These are phyloP conservation scores for Rachicladosporium sp. DNA, from an alignment of 2,329 filamentous ascomycete species.

Conservation along the genomic window DNA sequence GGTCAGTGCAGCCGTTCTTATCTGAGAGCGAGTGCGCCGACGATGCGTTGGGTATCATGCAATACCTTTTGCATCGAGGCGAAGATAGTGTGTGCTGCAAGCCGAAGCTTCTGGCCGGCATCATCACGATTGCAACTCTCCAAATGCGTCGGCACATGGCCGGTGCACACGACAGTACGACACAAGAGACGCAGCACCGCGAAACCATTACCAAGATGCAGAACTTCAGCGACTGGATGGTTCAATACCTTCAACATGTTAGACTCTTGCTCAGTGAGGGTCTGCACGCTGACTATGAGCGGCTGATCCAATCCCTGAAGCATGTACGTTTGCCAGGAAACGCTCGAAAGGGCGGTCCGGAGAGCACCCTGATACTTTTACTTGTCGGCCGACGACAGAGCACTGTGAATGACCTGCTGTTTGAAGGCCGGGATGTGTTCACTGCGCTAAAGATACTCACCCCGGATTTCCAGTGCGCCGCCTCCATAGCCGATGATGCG, in stretches of 20 bases:
- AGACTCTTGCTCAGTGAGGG: not conserved
- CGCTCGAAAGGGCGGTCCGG: slow-evolving; percentile 55
- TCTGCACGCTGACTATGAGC: slow-evolving; percentile 3
- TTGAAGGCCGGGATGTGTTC: slow-evolving; percentile 58
- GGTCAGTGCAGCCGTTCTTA: slow-evolving; percentile 65
- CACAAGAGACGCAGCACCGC: slow-evolving; percentile 71
- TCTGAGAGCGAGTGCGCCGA: slow-evolving; percentile 79
- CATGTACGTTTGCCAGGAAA: slow-evolving; percentile 57
- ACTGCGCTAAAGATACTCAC: slow-evolving; percentile 64
- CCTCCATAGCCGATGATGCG: slow-evolving; percentile 50
- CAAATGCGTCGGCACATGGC: slow-evolving; percentile 66
- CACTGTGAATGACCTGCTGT: slow-evolving; percentile 45
- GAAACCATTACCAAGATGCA: slow-evolving; percentile 65
- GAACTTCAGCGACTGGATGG: slow-evolving; percentile 68
- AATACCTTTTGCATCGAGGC: slow-evolving; percentile 67
- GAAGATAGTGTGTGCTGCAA: slow-evolving; percentile 48
- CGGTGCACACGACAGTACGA: slow-evolving; percentile 64
- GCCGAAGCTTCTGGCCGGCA: slow-evolving; percentile 69
- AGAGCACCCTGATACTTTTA: slow-evolving; percentile 67
- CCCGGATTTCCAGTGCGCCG: slow-evolving; percentile 55
- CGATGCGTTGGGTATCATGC: slow-evolving; percentile 74
- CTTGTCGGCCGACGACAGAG: slow-evolving; percentile 57
- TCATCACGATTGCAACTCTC: slow-evolving; percentile 65
- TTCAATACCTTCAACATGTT: slow-evolving; percentile 46
- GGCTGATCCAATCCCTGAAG: slow-evolving; percentile 10